Percentiles rank a stretch among this genome's conserved stretches.
phyloP scores from a whole-genome alignment of 164 flowering plant genomes.

The Saururus chinensis region DNA sequence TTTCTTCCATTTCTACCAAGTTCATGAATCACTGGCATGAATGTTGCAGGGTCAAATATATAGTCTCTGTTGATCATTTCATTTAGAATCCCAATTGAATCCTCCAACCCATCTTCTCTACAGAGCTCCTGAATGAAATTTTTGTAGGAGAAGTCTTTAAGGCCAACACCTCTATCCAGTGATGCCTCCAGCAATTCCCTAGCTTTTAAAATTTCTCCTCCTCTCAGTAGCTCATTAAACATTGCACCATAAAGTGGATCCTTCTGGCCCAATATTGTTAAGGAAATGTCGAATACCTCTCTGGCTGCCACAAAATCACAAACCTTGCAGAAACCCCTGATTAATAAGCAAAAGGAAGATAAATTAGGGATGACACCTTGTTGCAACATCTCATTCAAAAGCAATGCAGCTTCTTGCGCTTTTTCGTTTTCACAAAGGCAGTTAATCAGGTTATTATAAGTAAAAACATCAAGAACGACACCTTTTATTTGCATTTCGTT shows the following conservation, averaged over 20 bases:
- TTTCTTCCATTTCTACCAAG: constrained; percentile 59
- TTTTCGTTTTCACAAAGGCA: constrained; percentile 64
- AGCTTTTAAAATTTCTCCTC: constrained; percentile 53
- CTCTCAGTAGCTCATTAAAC: constrained; percentile 62
- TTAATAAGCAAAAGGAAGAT: constrained; percentile 45
- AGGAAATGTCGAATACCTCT: constrained; percentile 53
- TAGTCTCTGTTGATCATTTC: constrained; percentile 49
- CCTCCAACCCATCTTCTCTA: constrained; percentile 41
- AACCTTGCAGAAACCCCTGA: constrained; percentile 53
- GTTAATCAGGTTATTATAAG: constrained; percentile 54
- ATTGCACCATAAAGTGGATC: constrained; percentile 51
- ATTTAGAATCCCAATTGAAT: constrained; percentile 45
- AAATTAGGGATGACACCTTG: constrained; percentile 54
- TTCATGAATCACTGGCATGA: constrained; percentile 82
- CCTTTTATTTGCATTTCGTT: constrained; percentile 78
- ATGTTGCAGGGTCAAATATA: constrained; percentile 70
- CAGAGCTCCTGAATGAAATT: constrained; percentile 60
- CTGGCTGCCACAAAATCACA: constrained; percentile 53
- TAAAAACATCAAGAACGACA: constrained; percentile 47
- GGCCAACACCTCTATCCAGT: constrained; percentile 37
- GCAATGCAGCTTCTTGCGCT: constrained; percentile 49
- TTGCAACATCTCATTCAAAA: constrained; percentile 72
- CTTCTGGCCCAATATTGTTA: constrained; percentile 56
- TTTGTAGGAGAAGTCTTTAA: constrained; percentile 52
- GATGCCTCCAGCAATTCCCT: constrained; percentile 45